Base-by-base conservation (phyloP, 2,329 filamentous ascomycete species). In the Cladosporium oxysporum region DNA sequence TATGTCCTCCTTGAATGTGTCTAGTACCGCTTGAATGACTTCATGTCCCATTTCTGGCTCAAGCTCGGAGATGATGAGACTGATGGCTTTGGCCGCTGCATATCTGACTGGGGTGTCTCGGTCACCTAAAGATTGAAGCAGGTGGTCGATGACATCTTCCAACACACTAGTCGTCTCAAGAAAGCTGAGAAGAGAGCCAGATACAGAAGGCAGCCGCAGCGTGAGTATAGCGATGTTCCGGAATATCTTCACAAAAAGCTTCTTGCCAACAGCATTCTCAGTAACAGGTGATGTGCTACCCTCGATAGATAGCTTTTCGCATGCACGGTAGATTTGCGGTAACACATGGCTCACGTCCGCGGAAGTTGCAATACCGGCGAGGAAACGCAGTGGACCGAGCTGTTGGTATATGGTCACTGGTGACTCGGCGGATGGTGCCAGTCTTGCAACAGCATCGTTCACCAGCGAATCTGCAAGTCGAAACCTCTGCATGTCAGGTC, bases 31-130 rank as follows among this genome's bases (percentile, higher is more conserved):
- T 67, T 96, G 91, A 14, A 97, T 89, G 12, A 99, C 90, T 74
- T 98, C 91, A 1, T 87, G 85, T 1, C 91, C 92, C 90, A 97
- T 93, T 26, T 90, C 90, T 0, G 86, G 79, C 53, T 93, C 88
- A 8, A 99, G 80, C 70, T 91, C 93, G 60, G 96, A 81, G 0
- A 93, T 90, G 70, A 98, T 88, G 62, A 96, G 85, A 77, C 93
- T 96, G 53, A 98, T 85, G 4, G 93, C 91, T 79, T 99, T 99
- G 77, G 93, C 97, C 23, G 94, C 92, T 35, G 94, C 91, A 72
- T 97, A 87, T 44, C 95, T 85, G 14, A 99, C 93, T 0, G 93
- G 92, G 0, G 93, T 97, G 73, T 98, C 93, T 67, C 91, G 91
- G 76, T 99, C 95, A 1, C 88, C 88, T 1, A 98, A 82, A 14